Percentiles rank a stretch among this genome's conserved stretches.
These are phyloP conservation scores for Ampelomyces quisqualis DNA, from an alignment of 2,329 filamentous ascomycete species.

Conservation along the genomic window DNA sequence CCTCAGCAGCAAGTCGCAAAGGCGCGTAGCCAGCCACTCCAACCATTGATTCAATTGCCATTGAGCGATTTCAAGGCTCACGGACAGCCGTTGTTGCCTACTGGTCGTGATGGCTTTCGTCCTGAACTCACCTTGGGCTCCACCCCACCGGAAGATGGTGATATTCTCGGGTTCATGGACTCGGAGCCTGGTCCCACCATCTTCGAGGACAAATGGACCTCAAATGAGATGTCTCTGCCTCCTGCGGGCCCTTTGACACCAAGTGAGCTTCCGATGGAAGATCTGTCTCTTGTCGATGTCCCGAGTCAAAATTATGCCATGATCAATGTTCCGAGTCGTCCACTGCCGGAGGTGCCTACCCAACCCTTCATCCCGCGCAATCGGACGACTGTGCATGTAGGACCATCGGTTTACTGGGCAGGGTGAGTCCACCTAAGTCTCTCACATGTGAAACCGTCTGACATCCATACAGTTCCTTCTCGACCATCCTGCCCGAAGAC, in stretches of 20 bases:
- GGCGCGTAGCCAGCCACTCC: not conserved
- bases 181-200: slow-evolving; percentile 1
- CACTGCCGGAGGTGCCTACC: not conserved
- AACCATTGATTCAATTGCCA: not conserved
- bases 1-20: not conserved
- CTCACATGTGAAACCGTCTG: not conserved
- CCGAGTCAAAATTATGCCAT: not conserved
- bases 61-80: not conserved
- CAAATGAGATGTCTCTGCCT: slow-evolving; percentile 1
- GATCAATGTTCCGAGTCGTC: not conserved
- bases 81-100: slow-evolving; percentile 1
- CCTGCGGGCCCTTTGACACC: slow-evolving; percentile 6
- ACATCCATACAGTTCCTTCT: slow-evolving; percentile 9
- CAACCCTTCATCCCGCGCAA: not conserved
- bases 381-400: slow-evolving; percentile 10
- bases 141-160: not conserved
- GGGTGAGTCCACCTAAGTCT: not conserved
- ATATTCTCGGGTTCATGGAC: not conserved
- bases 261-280: slow-evolving; percentile 14
- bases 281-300: slow-evolving; percentile 10
- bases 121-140: not conserved
- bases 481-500: slow-evolving; percentile 13
- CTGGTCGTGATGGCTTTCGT: not conserved
- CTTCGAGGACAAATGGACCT: slow-evolving; percentile 6
- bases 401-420: slow-evolving; percentile 8